Evolutionary conservation across 1,284 basidiomycete species (phyloP), one percentile per base, ranked within the genome.

Genomic region (Athelia sp.): DNA sequence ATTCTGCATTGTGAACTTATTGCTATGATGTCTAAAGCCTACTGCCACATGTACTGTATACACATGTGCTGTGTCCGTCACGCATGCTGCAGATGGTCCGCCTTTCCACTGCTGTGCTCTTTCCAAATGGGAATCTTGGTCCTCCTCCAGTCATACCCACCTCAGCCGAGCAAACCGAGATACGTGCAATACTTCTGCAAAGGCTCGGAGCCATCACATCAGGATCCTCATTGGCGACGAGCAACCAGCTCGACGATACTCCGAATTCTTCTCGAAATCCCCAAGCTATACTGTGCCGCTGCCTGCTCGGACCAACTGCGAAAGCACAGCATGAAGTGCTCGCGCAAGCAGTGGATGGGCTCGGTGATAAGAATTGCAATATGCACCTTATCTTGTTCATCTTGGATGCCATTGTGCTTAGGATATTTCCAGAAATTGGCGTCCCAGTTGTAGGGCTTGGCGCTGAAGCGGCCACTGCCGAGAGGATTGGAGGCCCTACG

Each of bases 51-150:
- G 58, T 85, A 48, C 70, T 92, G 47, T 74, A 74, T 52, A 69
- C 67, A 1, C 63, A 74, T 43, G 65, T 78, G n/a, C 68, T 90
- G 21, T 82, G 81, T 2, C 70, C 79, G 1, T 54, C 65, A 1
- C 71, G 75, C 50, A 63, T 84, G 46, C 69, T 79, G 43, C 68
- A 66, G 46, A 60, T 74, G 49, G 65, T 79, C 23, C 73, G 76
- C 43, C 60, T 70, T 8, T 70, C 78, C 6, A 88, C 87, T 56
- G 73, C 74, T 19, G 75, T 80, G 3, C 71, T 93, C 34, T 93
- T 91, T 59, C 90, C 91, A 3, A 82, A 85, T 52, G 90, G 90
- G 18, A 89, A 88, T 66, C 88, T 89, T 1, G 83, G 76, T 0
- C 78, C 81, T 0, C 63, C 81, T 1, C 79, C 83, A 4, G 67